These are phyloP conservation scores for Pythium scleroteichum DNA, from an alignment of 352 stramenopile species.

Conservation along the genomic window DNA sequence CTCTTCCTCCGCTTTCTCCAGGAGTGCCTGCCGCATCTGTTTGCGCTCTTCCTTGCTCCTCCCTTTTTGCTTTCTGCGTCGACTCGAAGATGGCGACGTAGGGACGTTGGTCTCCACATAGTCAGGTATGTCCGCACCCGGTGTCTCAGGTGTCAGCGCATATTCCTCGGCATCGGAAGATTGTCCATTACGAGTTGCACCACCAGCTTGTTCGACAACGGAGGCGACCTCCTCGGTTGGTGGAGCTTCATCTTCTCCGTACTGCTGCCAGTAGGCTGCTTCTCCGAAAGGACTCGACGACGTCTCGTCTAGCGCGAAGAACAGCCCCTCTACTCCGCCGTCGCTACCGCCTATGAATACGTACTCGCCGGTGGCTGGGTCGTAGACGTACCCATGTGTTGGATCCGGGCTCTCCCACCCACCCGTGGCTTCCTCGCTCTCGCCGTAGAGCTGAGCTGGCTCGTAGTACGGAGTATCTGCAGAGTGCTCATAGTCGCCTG, in stretches of 20 bases:
- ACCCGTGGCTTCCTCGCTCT: too few relatives aligned
- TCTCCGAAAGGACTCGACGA: conserved; percentile 40
- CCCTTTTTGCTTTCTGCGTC: conserved; percentile 17
- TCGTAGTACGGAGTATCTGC: not conserved
- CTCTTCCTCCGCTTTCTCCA: conserved; percentile 58
- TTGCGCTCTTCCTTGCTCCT: conserved; percentile 61
- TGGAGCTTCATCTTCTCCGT: conserved; percentile 13
- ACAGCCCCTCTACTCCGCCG: conserved; percentile 5
- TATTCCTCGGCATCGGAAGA: not conserved
- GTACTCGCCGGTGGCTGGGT: conserved; percentile 14
- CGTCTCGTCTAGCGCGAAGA: conserved; percentile 23
- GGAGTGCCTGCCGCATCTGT: conserved; percentile 45
- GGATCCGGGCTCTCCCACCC: not conserved
- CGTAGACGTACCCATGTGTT: conserved; percentile 11
- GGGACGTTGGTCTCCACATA: too few relatives aligned
- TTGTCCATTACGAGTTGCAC: not conserved
- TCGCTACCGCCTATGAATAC: conserved; percentile 4
- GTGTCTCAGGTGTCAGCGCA: too few relatives aligned
- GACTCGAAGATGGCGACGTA: conserved; percentile 3
- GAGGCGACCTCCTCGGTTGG: not conserved
- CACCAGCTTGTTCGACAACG: not conserved
- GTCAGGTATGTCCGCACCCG: too few relatives aligned
- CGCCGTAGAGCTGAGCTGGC: not conserved
- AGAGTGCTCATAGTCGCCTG: not conserved
- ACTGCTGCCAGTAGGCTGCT: conserved; percentile 50